Base-by-base conservation (phyloP, 305 asterid genomes). In the Andrographis paniculata region DNA sequence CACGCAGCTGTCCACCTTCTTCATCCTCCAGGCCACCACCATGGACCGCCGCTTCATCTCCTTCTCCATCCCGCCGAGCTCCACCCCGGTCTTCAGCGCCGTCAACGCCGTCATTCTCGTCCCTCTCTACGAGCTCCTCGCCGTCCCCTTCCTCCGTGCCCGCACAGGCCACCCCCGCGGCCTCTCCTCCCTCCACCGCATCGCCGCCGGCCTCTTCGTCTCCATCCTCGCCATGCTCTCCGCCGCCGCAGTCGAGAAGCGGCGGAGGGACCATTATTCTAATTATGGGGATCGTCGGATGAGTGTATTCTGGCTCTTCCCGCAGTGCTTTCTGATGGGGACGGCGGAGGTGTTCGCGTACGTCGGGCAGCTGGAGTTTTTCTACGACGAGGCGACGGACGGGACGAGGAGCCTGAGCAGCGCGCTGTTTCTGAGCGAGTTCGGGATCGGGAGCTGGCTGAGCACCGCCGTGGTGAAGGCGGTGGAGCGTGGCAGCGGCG, bases 371-470 rank as follows among this genome's bases (percentile, higher is more conserved):
- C 49, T 86, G 19, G 95, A 86, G 48, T 82, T 86, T 18, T 87
- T 87, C 70, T 87, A 83, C 54, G 87, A 87, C 3, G 87, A 79
- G 67, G 78, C 94, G 5, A 74, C 87, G 0, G 96, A 83, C 1
- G 93, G 94, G 37, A 83, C 91, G 40, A 70, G 91, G 52, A 83
- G 94, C 60, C 61, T 78, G 1, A 74, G 91, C 38, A 78, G 93
- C 41, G 96, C 96, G 2, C 6, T 87, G 61, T 83, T 83, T 60
- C 53, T 87, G 57, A 73, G 91, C 50, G 93, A 78, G 59, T 75
- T 83, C 16, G 94, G 94, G 57, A 73, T 82, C n/a, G 94, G 96
- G 55, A 80, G 87, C 30, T 87, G 91, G 91, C 59, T 87, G 38
- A 87, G 93, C 51, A 74, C 84, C 0, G 91, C 75, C 20, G 27